Evolutionary conservation across 495 filamentous ascomycete genomes (phyloP).

Genomic region (Hyaloscypha hepaticicola): DNA sequence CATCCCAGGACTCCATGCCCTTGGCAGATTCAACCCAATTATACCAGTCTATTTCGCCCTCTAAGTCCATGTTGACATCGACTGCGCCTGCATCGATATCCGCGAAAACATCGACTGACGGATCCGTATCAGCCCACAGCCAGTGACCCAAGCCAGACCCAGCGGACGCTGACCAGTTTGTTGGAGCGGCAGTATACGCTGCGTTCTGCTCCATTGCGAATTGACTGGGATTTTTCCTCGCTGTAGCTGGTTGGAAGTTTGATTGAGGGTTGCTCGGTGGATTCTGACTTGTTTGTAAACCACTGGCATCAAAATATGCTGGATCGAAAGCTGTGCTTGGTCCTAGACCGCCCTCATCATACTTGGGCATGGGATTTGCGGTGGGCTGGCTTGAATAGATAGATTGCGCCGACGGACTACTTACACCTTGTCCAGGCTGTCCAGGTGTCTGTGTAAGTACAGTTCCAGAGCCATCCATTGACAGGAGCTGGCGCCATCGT

Average conservation of each 20-base stretch:
- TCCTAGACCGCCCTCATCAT: slow-evolving; percentile 1
- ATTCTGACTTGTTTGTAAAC: slow-evolving; percentile 8
- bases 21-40: slow-evolving; percentile 50
- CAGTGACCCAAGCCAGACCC: slow-evolving; percentile 32
- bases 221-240: slow-evolving; percentile 10
- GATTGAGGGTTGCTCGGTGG: slow-evolving; percentile 23
- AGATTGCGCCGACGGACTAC: neutral
- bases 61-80: slow-evolving; percentile 39
- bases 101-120: slow-evolving; percentile 27
- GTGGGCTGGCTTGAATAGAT: neutral
- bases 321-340: neutral
- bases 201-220: neutral
- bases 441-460: neutral
- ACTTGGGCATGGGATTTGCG: neutral
- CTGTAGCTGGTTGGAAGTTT: slow-evolving; percentile 23
- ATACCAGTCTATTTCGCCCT: slow-evolving; percentile 47
- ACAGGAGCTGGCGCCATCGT: slow-evolving; percentile 41
- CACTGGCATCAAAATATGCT: slow-evolving; percentile 7
- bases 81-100: slow-evolving; percentile 28
- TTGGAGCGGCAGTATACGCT: slow-evolving; percentile 14
- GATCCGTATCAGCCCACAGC: slow-evolving; percentile 38
- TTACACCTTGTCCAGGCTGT: neutral
- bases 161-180: slow-evolving; percentile 1
- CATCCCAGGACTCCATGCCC: slow-evolving; percentile 35
- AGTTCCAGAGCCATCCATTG: neutral